These are phyloP conservation scores for Linum tenue DNA, from an alignment of 345 rosid genomes.

Conservation along the genomic window DNA sequence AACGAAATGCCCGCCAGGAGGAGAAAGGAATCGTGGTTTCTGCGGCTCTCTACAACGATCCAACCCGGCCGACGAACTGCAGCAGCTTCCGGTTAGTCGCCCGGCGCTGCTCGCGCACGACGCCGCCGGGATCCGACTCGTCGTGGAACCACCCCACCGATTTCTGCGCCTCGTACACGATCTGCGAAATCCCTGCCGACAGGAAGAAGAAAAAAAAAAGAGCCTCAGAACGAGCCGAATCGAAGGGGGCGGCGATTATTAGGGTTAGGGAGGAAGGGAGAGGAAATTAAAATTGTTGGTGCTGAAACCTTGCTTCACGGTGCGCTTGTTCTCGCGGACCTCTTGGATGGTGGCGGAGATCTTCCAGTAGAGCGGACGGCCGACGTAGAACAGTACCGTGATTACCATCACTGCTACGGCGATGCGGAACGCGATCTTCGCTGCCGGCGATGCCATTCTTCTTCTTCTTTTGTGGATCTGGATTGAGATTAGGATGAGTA, in stretches of 20 bases:
- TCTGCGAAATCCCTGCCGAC: conserved; percentile 48
- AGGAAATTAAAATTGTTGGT: neutral
- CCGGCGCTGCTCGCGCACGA: conserved; percentile 15
- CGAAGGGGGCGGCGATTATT: neutral
- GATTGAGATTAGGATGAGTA: too few species aligned
- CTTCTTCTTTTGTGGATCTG: too few species aligned
- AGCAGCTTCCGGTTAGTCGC: conserved; percentile 29
- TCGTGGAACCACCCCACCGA: conserved; percentile 72
- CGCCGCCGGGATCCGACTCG: conserved; percentile 46
- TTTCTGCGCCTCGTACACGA: conserved; percentile 65
- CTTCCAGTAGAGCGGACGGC: conserved; percentile 90
- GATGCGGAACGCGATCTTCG: conserved; percentile 38
- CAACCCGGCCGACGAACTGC: neutral
- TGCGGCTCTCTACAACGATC: neutral
- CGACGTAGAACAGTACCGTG: conserved; percentile 49
- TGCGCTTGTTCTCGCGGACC: conserved; percentile 68
- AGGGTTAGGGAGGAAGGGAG: neutral
- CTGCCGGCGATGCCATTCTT: conserved; percentile 26
- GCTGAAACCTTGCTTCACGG: conserved; percentile 56
- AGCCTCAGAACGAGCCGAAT: neutral
- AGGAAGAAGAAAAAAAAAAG: neutral
- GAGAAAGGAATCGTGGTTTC: too few species aligned
- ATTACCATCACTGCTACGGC: conserved; percentile 22
- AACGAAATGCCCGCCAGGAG: too few species aligned
- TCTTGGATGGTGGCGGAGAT: conserved; percentile 87